phyloP scores from a whole-genome alignment of 225 moss, liverwort and hornwort genomes.

The Neckera pumila region DNA sequence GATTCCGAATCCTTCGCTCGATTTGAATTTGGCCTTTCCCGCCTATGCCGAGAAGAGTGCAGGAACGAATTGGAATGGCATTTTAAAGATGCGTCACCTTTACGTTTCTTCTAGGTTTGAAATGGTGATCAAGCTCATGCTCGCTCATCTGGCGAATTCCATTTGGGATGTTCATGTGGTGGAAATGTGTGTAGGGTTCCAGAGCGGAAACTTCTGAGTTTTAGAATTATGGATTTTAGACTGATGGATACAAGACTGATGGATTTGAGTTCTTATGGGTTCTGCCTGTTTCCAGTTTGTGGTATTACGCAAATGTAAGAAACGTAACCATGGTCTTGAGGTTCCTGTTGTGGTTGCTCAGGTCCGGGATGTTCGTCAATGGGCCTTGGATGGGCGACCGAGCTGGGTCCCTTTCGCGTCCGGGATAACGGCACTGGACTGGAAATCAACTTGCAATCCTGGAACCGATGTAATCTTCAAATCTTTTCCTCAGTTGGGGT shows the following conservation, averaged over 20 bases:
- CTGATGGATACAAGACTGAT: background rate
- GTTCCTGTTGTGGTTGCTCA: slow-evolving; percentile 1
- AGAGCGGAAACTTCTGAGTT: background rate
- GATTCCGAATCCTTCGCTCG: background rate
- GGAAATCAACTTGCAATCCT: slow-evolving; percentile 36
- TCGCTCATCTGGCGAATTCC: background rate
- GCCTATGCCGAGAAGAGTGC: background rate
- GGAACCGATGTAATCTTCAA: slow-evolving; percentile 31
- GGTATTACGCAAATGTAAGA: background rate
- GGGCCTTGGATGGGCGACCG: slow-evolving; percentile 61
- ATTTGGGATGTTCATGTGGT: background rate
- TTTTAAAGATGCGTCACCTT: background rate
- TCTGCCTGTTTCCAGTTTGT: background rate
- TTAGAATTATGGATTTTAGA: background rate
- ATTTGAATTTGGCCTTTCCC: background rate
- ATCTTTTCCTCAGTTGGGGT: background rate
- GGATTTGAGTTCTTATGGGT: background rate
- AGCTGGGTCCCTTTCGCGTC: slow-evolving; percentile 65
- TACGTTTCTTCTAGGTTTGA: background rate
- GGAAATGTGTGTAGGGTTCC: background rate
- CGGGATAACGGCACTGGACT: slow-evolving; percentile 46
- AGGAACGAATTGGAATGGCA: background rate
- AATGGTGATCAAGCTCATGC: background rate
- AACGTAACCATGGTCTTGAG: background rate
- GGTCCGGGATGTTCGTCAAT: slow-evolving; percentile 87